Base-by-base conservation (phyloP, 805 yeast genomes). In the Metschnikowia santaceciliae region DNA sequence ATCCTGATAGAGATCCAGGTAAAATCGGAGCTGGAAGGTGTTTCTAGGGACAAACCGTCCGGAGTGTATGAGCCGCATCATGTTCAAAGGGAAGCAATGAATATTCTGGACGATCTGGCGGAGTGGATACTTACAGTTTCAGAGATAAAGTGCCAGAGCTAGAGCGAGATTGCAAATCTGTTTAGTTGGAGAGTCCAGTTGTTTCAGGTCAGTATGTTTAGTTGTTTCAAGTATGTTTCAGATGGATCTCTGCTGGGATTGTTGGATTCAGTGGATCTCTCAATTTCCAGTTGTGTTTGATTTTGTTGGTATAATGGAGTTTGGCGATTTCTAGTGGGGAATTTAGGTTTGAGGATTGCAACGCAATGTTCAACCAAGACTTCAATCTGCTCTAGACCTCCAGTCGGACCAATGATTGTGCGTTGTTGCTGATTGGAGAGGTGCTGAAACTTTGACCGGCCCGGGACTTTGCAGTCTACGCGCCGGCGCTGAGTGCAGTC, bases 1-100 rank as follows among this genome's bases (percentile, higher is more conserved):
- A 36, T 70, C 75, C 42, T 64, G 37, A 22, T 33, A 42, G n/a
- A 20, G 6, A 20, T 42, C 38, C 46, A 42, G 46, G 32, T 42
- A 42, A 3, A 42, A 15, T 34, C 46, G 37, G 6, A 33, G 19
- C n/a, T 20, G 22, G 19, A 10, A 3, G 2, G 32, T n/a, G 22
- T n/a, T 32, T 42, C 23, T 13, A 19, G 46, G 19, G n/a, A 42
- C 3, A 20, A 33, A n/a, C 8, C 46, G 46, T 20, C 32, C 11
- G 19, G 32, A 10, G 46, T 20, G 38, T 42, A 32, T 11, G n/a
- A 32, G 46, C 20, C 46, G 32, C 15, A 42, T 32, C 32, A 39
- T 39, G 6, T 13, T 13, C 17, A 20, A 19, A 13, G 26, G 41
- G n/a, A 10, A 37, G 14, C 8, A 33, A 33, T 7, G 35, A 26